phyloP scores from a whole-genome alignment of 139 green algal species.

The Chlamydomonas asymmetrica region DNA sequence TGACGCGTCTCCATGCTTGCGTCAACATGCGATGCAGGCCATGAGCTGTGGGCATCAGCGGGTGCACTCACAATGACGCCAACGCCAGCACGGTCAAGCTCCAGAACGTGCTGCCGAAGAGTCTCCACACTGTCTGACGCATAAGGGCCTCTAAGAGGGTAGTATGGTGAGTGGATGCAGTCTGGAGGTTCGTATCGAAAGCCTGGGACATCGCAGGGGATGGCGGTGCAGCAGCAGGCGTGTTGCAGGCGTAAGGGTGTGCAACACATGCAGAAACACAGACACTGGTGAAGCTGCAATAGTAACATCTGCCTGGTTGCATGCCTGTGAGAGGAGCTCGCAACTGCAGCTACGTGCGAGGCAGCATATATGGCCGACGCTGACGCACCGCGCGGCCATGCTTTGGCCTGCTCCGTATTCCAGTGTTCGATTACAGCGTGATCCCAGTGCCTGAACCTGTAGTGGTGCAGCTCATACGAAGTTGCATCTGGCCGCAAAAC shows the following conservation, averaged over 20 bases:
- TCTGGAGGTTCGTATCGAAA: slow-evolving; percentile 35
- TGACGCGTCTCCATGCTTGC: too few relatives aligned
- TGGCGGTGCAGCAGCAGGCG: too few relatives aligned
- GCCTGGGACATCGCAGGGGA: too few relatives aligned
- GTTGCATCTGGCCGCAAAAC: neutral
- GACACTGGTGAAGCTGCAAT: too few relatives aligned
- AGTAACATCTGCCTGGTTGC: too few relatives aligned
- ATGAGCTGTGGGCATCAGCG: neutral
- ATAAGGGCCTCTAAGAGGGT: slow-evolving; percentile 47
- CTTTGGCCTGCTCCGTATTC: slow-evolving; percentile 7
- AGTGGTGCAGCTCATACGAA: neutral
- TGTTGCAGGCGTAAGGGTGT: too few relatives aligned
- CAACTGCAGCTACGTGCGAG: too few relatives aligned
- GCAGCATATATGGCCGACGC: too few relatives aligned
- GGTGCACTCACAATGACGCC: slow-evolving; percentile 35
- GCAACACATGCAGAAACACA: too few relatives aligned
- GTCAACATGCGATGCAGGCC: neutral
- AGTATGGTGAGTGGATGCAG: slow-evolving; percentile 48
- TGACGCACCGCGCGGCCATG: too few relatives aligned
- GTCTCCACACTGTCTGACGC: slow-evolving; percentile 21
- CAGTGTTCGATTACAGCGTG: slow-evolving; percentile 55
- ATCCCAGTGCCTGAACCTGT: slow-evolving; percentile 46
- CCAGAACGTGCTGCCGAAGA: slow-evolving; percentile 34
- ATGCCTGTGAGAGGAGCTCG: too few relatives aligned
- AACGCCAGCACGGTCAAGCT: slow-evolving; percentile 37